phyloP scores from a whole-genome alignment of 768 basidiomycete genomes.

The Rossbeevera mucosa region DNA sequence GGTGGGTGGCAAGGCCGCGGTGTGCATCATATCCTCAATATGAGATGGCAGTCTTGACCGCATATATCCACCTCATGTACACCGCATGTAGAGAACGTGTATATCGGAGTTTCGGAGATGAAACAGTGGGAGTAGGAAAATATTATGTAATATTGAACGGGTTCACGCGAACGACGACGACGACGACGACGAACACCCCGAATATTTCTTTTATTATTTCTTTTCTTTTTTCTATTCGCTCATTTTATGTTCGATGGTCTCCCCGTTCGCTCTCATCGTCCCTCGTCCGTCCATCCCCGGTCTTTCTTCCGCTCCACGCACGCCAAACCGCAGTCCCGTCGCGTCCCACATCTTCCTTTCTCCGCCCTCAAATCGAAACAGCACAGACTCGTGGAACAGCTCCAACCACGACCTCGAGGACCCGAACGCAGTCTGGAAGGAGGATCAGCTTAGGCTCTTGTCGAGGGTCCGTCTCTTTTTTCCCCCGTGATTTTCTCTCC shows the following conservation, averaged over 20 bases:
- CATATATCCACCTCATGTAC: too few relatives aligned
- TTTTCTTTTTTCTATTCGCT: slow-evolving; percentile 37
- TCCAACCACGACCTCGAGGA: slow-evolving; percentile 65
- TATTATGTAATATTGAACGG: slow-evolving; percentile 17
- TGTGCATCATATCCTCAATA: too few relatives aligned
- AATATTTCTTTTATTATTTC: slow-evolving; percentile 20
- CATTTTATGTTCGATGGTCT: slow-evolving; percentile 37
- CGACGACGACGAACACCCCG: slow-evolving; percentile 11
- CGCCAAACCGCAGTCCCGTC: slow-evolving; percentile 55
- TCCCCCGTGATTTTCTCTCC: neutral
- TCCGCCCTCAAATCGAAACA: slow-evolving; percentile 46
- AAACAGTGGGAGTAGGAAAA: slow-evolving; percentile 10
- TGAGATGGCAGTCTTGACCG: too few relatives aligned
- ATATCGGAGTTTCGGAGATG: slow-evolving; percentile 16
- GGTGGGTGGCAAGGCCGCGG: slow-evolving; percentile 4
- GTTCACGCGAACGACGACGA: slow-evolving; percentile 26
- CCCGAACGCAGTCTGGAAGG: slow-evolving; percentile 66
- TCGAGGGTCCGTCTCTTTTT: slow-evolving; percentile 46
- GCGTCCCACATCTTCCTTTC: slow-evolving; percentile 51
- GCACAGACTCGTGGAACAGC: slow-evolving; percentile 82
- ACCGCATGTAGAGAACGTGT: too few relatives aligned
- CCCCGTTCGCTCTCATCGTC: slow-evolving; percentile 57
- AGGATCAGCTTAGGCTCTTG: slow-evolving; percentile 65
- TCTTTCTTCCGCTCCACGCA: slow-evolving; percentile 48
- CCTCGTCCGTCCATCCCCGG: slow-evolving; percentile 48